phyloP scores from a whole-genome alignment of 495 filamentous ascomycete species.

The Penicillium macrosclerotiorum region DNA sequence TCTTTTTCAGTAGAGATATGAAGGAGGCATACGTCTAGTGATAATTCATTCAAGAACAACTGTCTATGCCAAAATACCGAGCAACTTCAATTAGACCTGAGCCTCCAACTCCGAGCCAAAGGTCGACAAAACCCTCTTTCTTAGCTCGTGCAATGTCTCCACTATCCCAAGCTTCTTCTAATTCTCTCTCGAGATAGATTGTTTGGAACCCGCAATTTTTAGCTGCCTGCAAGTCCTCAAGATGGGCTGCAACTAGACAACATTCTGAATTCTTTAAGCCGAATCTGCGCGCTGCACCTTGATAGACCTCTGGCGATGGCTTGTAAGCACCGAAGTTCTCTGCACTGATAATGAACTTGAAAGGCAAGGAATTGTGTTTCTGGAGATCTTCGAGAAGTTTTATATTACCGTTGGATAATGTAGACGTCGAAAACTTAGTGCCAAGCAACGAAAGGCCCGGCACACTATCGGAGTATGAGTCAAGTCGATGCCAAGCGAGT shows the following conservation, averaged over 20 bases:
- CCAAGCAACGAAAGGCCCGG: constrained; percentile 38
- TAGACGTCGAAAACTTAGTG: constrained; percentile 50
- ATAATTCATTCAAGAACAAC: neutral
- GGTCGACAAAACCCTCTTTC: constrained; percentile 19
- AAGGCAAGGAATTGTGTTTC: constrained; percentile 50
- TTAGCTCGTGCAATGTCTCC: constrained; percentile 10
- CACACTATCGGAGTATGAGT: constrained; percentile 16
- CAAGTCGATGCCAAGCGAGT: constrained; percentile 21
- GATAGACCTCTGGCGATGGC: constrained; percentile 59
- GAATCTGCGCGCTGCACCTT: constrained; percentile 56
- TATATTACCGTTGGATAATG: constrained; percentile 70
- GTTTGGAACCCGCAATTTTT: constrained; percentile 57
- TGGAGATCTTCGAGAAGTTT: constrained; percentile 59
- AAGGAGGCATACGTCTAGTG: too few relatives aligned
- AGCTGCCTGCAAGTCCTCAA: constrained; percentile 61
- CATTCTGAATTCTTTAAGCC: constrained; percentile 54
- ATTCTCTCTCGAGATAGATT: constrained; percentile 63
- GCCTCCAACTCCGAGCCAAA: constrained; percentile 15
- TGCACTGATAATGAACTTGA: constrained; percentile 55
- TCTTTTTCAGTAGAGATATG: too few relatives aligned
- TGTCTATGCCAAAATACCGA: constrained; percentile 15
- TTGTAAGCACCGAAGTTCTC: constrained; percentile 70
- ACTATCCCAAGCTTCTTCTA: constrained; percentile 57
- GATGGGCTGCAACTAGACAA: constrained; percentile 70
- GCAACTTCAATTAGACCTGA: constrained; percentile 19